Conservation (phyloP, 1,284 basidiomycete genomes). For the Papiliotrema laurentii region DNA sequence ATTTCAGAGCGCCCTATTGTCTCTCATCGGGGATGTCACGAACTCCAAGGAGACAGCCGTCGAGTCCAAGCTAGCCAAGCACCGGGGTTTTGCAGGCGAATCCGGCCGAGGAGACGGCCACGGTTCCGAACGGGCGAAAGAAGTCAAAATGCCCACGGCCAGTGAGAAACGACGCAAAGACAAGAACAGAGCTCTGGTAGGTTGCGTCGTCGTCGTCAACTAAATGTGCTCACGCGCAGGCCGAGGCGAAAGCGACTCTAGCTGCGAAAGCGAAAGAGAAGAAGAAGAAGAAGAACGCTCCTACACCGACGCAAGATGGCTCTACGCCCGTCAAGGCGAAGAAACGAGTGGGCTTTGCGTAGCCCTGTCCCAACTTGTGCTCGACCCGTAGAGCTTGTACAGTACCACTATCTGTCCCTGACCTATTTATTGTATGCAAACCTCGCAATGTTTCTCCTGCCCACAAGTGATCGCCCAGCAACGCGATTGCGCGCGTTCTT, state of each 20-base stretch:
- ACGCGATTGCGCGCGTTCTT: too few species aligned
- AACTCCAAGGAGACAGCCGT: neutral
- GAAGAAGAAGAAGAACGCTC: neutral
- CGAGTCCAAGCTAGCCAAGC: slow-evolving; percentile 1
- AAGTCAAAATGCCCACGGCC: neutral
- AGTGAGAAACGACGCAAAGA: neutral
- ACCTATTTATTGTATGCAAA: neutral
- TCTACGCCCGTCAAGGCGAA: neutral
- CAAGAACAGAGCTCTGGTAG: neutral
- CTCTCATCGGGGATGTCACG: slow-evolving; percentile 2
- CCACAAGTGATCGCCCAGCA: too few species aligned
- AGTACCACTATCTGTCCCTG: neutral
- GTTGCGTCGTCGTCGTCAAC: neutral
- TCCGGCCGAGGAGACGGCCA: neutral
- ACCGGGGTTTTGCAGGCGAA: neutral
- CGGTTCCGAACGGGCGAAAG: neutral
- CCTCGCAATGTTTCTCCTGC: too few species aligned
- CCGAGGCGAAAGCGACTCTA: neutral
- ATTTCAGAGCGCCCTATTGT: neutral
- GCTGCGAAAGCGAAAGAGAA: slow-evolving; percentile 2
- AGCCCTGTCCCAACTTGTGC: neutral
- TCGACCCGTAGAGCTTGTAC: neutral
- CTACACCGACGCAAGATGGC: neutral
- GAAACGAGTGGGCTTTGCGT: slow-evolving; percentile 1
- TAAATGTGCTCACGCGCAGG: neutral